These are phyloP conservation scores for Dioscorea alata DNA, from an alignment of 106 monocot species.

Conservation along the genomic window DNA sequence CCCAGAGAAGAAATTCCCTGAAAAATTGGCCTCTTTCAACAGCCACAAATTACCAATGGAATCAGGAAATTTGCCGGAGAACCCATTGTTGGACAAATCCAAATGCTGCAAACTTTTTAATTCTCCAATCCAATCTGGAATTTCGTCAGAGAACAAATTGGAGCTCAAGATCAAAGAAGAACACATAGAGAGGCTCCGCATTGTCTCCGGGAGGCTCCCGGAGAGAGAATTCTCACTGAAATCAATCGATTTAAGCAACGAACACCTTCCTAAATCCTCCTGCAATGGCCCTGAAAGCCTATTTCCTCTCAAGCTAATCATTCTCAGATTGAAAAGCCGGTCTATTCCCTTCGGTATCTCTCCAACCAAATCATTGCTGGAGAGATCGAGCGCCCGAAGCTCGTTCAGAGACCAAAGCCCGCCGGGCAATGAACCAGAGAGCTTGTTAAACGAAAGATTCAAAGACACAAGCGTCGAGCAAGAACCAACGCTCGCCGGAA, in stretches of 20 bases:
- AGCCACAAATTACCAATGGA: conserved; percentile 46
- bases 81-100: conserved; percentile 52
- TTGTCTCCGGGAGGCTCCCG: conserved; percentile 49
- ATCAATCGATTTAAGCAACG: conserved; percentile 49
- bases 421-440: conserved; percentile 52
- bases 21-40: conserved; percentile 53
- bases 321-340: conserved; percentile 35
- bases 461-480: conserved; percentile 48
- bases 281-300: conserved; percentile 46
- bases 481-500: conserved; percentile 38
- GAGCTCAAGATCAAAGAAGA: conserved; percentile 29
- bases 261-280: conserved; percentile 35
- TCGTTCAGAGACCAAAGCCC: conserved; percentile 49
- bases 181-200: conserved; percentile 46
- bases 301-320: conserved; percentile 46
- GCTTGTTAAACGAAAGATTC: conserved; percentile 61
- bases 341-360: conserved; percentile 43
- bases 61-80: conserved; percentile 53
- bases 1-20: conserved; percentile 52
- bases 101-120: conserved; percentile 33
- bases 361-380: conserved; percentile 50
- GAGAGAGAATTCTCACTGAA: conserved; percentile 45
- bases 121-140: conserved; percentile 51
- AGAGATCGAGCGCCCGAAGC: conserved; percentile 67
- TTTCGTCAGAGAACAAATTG: conserved; percentile 53